These are phyloP conservation scores for Nyssa sinensis DNA, from an alignment of 148 eudicot species.

Conservation along the genomic window DNA sequence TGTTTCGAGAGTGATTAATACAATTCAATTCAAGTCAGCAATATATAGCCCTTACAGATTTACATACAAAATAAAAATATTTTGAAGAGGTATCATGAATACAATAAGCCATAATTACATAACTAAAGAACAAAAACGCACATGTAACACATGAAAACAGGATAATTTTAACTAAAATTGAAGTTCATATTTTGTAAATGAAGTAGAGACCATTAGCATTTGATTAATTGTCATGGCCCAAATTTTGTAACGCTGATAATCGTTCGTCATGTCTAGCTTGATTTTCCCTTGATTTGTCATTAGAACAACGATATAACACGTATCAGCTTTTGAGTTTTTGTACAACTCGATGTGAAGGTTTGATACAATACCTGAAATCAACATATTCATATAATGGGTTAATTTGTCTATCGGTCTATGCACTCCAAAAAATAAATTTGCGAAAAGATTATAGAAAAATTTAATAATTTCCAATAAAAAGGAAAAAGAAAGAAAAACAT, in stretches of 20 bases:
- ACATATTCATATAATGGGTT: neutral
- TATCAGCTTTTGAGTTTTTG: slow-evolving; percentile 57
- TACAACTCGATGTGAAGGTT: slow-evolving; percentile 75
- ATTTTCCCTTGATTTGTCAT: slow-evolving; percentile 65
- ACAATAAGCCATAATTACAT: slow-evolving; percentile 13
- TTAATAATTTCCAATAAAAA: neutral
- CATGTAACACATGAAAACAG: neutral
- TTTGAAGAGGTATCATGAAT: neutral
- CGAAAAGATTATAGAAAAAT: too few relatives aligned
- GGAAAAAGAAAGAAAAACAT: slow-evolving; percentile 23
- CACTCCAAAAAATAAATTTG: neutral
- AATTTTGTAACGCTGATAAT: slow-evolving; percentile 60
- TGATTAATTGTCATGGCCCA: slow-evolving; percentile 77
- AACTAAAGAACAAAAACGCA: slow-evolving; percentile 8
- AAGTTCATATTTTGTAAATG: slow-evolving; percentile 63
- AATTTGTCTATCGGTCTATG: neutral
- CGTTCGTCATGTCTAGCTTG: slow-evolving; percentile 79
- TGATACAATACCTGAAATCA: slow-evolving; percentile 46
- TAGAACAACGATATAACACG: slow-evolving; percentile 74
- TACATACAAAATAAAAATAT: neutral
- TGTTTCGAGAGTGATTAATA: neutral
- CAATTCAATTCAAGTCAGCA: neutral
- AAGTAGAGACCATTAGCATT: slow-evolving; percentile 64
- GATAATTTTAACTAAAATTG: slow-evolving; percentile 43
- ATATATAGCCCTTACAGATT: neutral